Conservation (phyloP, 164 flowering plant genomes). For the Vitis amurensis region DNA sequence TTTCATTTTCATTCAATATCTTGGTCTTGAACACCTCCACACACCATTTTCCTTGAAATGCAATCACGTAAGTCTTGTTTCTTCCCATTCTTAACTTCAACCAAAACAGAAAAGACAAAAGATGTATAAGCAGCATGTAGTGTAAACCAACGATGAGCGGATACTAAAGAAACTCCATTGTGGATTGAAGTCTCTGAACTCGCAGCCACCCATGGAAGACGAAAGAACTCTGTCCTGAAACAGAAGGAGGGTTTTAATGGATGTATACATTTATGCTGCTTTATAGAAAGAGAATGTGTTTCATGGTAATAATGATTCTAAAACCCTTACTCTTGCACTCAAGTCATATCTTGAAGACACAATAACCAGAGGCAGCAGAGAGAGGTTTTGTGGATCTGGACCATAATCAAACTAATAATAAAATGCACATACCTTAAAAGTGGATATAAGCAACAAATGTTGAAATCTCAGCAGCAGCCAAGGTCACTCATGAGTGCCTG, state of each 20-base stretch:
- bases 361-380: too few species aligned
- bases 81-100: neutral
- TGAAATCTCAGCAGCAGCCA: conserved; percentile 9
- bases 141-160: too few species aligned
- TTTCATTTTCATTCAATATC: too few species aligned
- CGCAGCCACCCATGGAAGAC: neutral
- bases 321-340: too few species aligned
- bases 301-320: too few species aligned
- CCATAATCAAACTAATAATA: neutral
- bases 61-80: neutral
- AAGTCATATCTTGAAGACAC: too few species aligned
- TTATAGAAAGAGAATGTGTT: too few species aligned
- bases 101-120: neutral
- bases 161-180: neutral
- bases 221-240: neutral
- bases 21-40: neutral
- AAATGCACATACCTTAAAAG: neutral
- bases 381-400: neutral
- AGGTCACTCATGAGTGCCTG: conserved; percentile 41
- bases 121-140: neutral
- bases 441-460: neutral
- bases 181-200: neutral
- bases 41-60: neutral
- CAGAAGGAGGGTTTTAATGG: too few species aligned
- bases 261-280: neutral